Conservation (phyloP, 228 moss, liverwort and hornwort genomes). For the Sphagnum fallax region DNA sequence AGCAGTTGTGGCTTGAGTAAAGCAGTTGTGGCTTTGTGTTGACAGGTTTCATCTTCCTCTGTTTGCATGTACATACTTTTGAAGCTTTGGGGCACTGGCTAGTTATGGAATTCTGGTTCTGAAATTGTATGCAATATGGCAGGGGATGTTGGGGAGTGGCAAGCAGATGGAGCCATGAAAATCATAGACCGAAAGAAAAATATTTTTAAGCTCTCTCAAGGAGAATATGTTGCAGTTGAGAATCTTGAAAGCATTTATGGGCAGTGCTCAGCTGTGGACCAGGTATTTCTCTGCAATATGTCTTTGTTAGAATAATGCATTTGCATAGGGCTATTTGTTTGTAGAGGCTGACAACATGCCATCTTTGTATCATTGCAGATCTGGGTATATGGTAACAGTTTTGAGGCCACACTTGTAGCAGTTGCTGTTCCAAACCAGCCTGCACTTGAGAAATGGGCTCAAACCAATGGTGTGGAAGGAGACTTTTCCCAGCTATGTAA, state of each 20-base stretch:
- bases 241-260: conserved; percentile 84
- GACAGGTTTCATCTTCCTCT: too few species aligned
- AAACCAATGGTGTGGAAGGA: conserved; percentile 49
- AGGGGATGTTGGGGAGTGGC: conserved; percentile 98
- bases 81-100: too few species aligned
- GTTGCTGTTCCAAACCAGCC: conserved; percentile 66
- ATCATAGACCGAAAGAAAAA: conserved; percentile 94
- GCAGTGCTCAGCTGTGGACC: conserved; percentile 64
- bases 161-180: conserved; percentile 61
- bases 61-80: too few species aligned
- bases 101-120: too few species aligned
- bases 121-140: conserved; percentile 1
- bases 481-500: conserved; percentile 45
- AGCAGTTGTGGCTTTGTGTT: too few species aligned
- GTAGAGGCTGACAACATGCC: not conserved
- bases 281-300: conserved; percentile 39
- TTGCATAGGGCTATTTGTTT: too few species aligned
- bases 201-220: conserved; percentile 96
- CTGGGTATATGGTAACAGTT: conserved; percentile 97
- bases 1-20: too few species aligned
- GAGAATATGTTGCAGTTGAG: conserved; percentile 95
- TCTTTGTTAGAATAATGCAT: too few species aligned
- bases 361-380: conserved; percentile 33
- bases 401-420: conserved; percentile 77
- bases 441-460: conserved; percentile 56